Evolutionary conservation across 371 early-diverging fungal species (phyloP).

Genomic region (Mortierella sp.): DNA sequence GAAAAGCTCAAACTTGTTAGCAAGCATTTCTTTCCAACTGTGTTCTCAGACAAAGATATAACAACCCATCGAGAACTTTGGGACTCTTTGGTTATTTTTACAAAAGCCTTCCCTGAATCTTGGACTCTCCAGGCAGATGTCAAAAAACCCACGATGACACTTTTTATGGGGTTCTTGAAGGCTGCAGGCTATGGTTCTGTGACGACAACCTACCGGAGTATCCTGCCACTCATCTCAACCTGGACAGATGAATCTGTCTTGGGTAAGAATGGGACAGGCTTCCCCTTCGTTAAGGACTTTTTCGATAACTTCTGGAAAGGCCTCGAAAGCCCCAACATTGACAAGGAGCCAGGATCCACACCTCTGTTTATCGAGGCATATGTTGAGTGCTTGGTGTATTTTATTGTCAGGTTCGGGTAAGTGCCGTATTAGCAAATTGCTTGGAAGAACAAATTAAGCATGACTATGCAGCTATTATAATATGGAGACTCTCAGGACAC

Average conservation of each 20-base stretch:
- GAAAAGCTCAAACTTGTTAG: slow-evolving; percentile 61
- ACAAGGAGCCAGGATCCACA: slow-evolving; percentile 57
- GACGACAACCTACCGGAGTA: slow-evolving; percentile 72
- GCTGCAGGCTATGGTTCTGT: slow-evolving; percentile 73
- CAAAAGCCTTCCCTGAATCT: slow-evolving; percentile 70
- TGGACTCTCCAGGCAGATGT: slow-evolving; percentile 69
- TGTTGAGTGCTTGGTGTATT: slow-evolving; percentile 67
- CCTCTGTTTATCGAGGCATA: slow-evolving; percentile 70
- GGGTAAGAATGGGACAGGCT: slow-evolving; percentile 51
- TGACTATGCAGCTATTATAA: no score
- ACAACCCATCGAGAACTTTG: slow-evolving; percentile 67
- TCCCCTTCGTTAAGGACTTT: slow-evolving; percentile 65
- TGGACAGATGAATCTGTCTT: slow-evolving; percentile 36
- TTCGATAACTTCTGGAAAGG: slow-evolving; percentile 80
- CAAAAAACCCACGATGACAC: slow-evolving; percentile 73
- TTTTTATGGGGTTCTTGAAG: slow-evolving; percentile 73
- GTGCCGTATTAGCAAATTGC: not conserved
- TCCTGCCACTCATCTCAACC: slow-evolving; percentile 67
- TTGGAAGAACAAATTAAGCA: not conserved
- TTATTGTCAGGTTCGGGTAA: slow-evolving; percentile 60
- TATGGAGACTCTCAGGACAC: not conserved
- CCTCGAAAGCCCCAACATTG: slow-evolving; percentile 59
- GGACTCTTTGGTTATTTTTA: slow-evolving; percentile 70
- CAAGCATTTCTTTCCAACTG: slow-evolving; percentile 58
- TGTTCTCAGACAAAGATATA: slow-evolving; percentile 66